These are phyloP conservation scores for Adansonia gregorii DNA, from an alignment of 441 rosid genomes.

Conservation along the genomic window DNA sequence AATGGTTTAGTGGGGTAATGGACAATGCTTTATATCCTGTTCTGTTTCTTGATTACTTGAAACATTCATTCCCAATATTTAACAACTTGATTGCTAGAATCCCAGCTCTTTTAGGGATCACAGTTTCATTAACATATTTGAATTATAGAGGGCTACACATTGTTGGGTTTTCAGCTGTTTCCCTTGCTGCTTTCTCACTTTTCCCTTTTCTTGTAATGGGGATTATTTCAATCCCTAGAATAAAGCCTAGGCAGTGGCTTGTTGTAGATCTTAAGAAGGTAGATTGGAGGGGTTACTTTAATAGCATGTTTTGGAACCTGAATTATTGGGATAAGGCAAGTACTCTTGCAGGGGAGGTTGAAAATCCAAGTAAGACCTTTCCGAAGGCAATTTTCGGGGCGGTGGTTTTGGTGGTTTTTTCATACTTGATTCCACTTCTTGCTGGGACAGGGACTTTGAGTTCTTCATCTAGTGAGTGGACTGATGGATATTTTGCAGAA, in stretches of 20 bases:
- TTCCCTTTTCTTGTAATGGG: slow-evolving; percentile 76
- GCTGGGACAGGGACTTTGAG: slow-evolving; percentile 79
- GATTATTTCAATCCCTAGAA: slow-evolving; percentile 64
- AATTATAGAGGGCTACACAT: slow-evolving; percentile 87
- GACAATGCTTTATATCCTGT: slow-evolving; percentile 65
- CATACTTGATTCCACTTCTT: slow-evolving; percentile 80
- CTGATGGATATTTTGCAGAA: slow-evolving; percentile 92
- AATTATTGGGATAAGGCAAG: slow-evolving; percentile 97
- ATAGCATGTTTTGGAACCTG: slow-evolving; percentile 87
- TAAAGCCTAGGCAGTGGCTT: slow-evolving; percentile 71
- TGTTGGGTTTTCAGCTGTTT: slow-evolving; percentile 81
- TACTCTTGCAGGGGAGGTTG: slow-evolving; percentile 92
- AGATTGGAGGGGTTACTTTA: slow-evolving; percentile 87
- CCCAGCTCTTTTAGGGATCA: slow-evolving; percentile 79
- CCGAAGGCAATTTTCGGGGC: slow-evolving; percentile 89
- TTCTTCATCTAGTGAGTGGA: slow-evolving; percentile 66
- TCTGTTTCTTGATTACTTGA: slow-evolving; percentile 84
- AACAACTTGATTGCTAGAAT: slow-evolving; percentile 60
- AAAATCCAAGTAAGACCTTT: slow-evolving; percentile 75
- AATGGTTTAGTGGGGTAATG: slow-evolving; percentile 76
- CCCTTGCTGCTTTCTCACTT: slow-evolving; percentile 72
- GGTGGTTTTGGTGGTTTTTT: slow-evolving; percentile 66
- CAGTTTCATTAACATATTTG: slow-evolving; percentile 75
- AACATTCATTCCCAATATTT: slow-evolving; percentile 77
- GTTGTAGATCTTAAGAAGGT: slow-evolving; percentile 62